A percentile compares a stretch with the other conserved stretches of the same genome.
Conservation (phyloP, 1,284 basidiomycete genomes). For the Papiliotrema flavescens region DNA sequence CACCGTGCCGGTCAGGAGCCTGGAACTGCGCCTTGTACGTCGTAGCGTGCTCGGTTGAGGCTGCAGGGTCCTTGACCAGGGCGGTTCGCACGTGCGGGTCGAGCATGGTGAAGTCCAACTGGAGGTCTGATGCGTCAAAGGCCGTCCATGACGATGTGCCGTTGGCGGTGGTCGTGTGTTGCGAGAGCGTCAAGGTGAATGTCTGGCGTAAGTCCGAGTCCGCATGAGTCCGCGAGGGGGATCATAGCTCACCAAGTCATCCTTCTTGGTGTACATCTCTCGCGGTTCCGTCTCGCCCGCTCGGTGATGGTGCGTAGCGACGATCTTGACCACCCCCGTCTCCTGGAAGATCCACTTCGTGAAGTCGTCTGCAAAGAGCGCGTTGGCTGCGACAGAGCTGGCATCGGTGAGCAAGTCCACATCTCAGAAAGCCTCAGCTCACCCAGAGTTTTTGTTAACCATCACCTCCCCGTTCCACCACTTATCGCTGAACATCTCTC, state of each 20-base stretch:
- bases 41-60: slow-evolving; percentile 17
- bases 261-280: slow-evolving; percentile 78
- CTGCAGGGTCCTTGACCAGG: slow-evolving; percentile 53
- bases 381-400: slow-evolving; percentile 64
- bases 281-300: slow-evolving; percentile 58
- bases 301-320: slow-evolving; percentile 68
- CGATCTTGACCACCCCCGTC: slow-evolving; percentile 72
- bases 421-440: neutral
- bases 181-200: slow-evolving; percentile 59
- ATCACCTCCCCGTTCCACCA: slow-evolving; percentile 42
- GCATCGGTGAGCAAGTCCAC: neutral
- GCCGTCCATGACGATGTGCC: slow-evolving; percentile 60
- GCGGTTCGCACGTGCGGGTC: slow-evolving; percentile 85
- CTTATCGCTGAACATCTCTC: slow-evolving; percentile 65
- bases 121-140: slow-evolving; percentile 68
- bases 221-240: neutral
- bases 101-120: slow-evolving; percentile 96
- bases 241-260: slow-evolving; percentile 63
- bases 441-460: slow-evolving; percentile 3
- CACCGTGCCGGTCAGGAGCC: slow-evolving; percentile 90
- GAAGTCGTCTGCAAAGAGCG: slow-evolving; percentile 67
- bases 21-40: slow-evolving; percentile 75
- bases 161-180: slow-evolving; percentile 33
- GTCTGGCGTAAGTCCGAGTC: slow-evolving; percentile 53
- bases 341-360: slow-evolving; percentile 91